A percentile compares a stretch with the other conserved stretches of the same genome.
Conservation (phyloP, 2,329 filamentous ascomycete species). For the Ilyonectria robusta region DNA sequence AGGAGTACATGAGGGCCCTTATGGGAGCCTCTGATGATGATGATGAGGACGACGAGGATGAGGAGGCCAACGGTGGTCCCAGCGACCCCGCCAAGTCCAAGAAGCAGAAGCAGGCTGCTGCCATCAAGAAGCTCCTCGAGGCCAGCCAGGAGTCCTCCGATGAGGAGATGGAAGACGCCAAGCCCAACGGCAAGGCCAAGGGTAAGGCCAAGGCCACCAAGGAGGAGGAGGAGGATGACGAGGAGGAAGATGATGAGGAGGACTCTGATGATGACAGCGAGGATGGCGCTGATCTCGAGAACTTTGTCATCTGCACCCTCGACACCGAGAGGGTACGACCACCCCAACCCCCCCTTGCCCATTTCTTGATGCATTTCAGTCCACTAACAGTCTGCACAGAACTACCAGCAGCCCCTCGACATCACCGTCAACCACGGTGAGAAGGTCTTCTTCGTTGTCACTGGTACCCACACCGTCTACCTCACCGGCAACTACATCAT, state of each 20-base stretch:
- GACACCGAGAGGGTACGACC: slow-evolving; percentile 87
- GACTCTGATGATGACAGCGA: slow-evolving; percentile 76
- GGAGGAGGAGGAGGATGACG: slow-evolving; percentile 72
- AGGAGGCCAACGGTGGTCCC: slow-evolving; percentile 85
- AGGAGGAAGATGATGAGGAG: slow-evolving; percentile 68
- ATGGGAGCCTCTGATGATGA: slow-evolving; percentile 65
- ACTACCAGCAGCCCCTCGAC: slow-evolving; percentile 95
- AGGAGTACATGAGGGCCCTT: slow-evolving; percentile 73
- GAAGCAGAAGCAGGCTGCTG: slow-evolving; percentile 85
- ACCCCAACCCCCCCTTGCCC: neutral
- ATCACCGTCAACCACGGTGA: slow-evolving; percentile 92
- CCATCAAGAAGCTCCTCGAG: slow-evolving; percentile 82
- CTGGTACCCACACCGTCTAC: slow-evolving; percentile 90
- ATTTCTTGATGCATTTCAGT: neutral
- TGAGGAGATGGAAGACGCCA: slow-evolving; percentile 82
- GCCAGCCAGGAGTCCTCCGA: slow-evolving; percentile 72
- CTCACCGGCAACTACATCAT: slow-evolving; percentile 97
- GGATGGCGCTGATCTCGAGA: slow-evolving; percentile 79
- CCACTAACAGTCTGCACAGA: slow-evolving; percentile 66
- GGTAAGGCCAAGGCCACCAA: slow-evolving; percentile 77
- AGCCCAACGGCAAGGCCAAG: slow-evolving; percentile 71
- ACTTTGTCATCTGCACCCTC: slow-evolving; percentile 95
- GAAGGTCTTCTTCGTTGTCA: slow-evolving; percentile 91
- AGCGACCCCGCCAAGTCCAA: slow-evolving; percentile 93
- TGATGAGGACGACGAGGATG: slow-evolving; percentile 68